Percentiles rank a stretch among this genome's conserved stretches.
Conservation (phyloP, 352 stramenopile genomes). For the Phytophthora parvispora region DNA sequence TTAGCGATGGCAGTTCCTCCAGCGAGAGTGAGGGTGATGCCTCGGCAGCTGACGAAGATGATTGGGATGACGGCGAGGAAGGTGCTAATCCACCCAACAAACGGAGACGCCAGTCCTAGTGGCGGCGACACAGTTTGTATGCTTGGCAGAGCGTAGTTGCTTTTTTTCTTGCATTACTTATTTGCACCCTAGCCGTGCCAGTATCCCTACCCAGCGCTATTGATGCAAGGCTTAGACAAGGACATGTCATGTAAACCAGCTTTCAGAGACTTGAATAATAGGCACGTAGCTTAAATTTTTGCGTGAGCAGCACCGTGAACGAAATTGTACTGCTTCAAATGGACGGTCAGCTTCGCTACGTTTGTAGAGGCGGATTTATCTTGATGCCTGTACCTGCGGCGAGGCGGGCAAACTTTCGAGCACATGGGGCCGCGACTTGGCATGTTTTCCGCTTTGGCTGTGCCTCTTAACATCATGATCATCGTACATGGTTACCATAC, state of each 20-base stretch:
- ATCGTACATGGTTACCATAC: neutral
- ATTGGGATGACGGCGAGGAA: conserved; percentile 6
- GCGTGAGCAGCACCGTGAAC: neutral
- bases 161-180: neutral
- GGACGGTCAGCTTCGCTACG: neutral
- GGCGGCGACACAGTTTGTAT: too few relatives aligned
- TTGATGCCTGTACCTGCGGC: conserved; percentile 42
- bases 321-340: conserved; percentile 18
- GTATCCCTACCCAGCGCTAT: too few relatives aligned
- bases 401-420: conserved; percentile 63
- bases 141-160: too few relatives aligned
- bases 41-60: neutral
- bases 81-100: conserved; percentile 23
- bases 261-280: too few relatives aligned
- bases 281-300: neutral
- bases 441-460: conserved; percentile 58
- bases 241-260: too few relatives aligned
- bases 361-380: conserved; percentile 6
- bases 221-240: too few relatives aligned
- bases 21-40: conserved; percentile 48
- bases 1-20: conserved; percentile 51
- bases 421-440: conserved; percentile 59
- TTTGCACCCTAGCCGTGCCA: too few relatives aligned
- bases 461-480: conserved; percentile 32
- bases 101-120: conserved; percentile 36